phyloP scores from a whole-genome alignment of 2,329 filamentous ascomycete genomes.

The Thelonectria olida region DNA sequence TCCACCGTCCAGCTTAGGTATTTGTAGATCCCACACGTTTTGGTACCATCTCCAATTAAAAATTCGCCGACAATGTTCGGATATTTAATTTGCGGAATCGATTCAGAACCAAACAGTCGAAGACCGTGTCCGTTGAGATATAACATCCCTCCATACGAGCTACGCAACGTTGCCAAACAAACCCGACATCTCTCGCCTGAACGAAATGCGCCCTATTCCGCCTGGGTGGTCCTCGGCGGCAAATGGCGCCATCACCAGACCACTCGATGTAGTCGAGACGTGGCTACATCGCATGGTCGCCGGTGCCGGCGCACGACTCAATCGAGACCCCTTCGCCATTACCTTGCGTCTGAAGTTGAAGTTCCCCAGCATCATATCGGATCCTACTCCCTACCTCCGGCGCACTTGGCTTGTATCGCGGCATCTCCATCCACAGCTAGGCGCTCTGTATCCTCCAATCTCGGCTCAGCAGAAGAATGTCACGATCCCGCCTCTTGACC shows the following conservation, averaged over 20 bases:
- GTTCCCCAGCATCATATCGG: not conserved
- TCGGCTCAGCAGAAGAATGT: not conserved
- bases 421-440: not conserved
- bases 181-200: too few relatives aligned
- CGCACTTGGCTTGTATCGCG: constrained; percentile 1
- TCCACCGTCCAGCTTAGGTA: too few relatives aligned
- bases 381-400: not conserved
- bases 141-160: too few relatives aligned
- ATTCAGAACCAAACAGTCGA: too few relatives aligned
- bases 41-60: too few relatives aligned
- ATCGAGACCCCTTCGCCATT: constrained; percentile 5
- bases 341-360: constrained; percentile 1
- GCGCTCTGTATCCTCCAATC: not conserved
- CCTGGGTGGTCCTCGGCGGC: not conserved
- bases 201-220: not conserved
- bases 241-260: constrained; percentile 5
- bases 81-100: too few relatives aligned
- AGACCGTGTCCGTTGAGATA: too few relatives aligned
- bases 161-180: too few relatives aligned
- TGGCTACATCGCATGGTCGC: constrained; percentile 13
- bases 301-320: constrained; percentile 4
- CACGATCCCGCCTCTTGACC: not conserved
- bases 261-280: constrained; percentile 6
- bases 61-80: too few relatives aligned
- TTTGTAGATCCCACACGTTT: too few relatives aligned